These are phyloP conservation scores for Echites panduratus DNA, from an alignment of 257 asterid genomes.

Conservation along the genomic window DNA sequence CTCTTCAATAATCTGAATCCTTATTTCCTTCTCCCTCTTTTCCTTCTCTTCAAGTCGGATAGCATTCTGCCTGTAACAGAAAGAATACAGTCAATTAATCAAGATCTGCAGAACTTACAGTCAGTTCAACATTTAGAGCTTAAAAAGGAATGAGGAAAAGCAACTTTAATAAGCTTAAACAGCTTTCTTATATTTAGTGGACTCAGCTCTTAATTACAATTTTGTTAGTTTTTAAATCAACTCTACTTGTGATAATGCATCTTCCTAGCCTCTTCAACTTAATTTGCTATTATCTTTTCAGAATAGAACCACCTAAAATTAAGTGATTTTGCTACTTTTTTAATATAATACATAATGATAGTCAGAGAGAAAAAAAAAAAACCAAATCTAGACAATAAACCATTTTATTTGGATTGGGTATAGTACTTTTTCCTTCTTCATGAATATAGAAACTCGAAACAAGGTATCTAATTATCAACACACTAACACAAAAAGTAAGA, in stretches of 20 bases:
- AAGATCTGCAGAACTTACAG: background rate
- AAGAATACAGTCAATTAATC: background rate
- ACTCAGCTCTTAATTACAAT: background rate
- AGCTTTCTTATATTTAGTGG: background rate
- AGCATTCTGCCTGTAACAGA: constrained; percentile 61
- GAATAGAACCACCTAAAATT: background rate
- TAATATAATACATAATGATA: background rate
- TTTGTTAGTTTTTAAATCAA: background rate
- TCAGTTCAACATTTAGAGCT: background rate
- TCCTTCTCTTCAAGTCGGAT: constrained; percentile 96
- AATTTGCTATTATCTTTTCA: background rate
- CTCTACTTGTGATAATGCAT: background rate
- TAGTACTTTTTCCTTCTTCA: background rate
- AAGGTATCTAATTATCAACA: too few relatives aligned
- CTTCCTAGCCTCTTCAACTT: background rate
- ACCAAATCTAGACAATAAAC: background rate
- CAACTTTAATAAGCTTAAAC: background rate
- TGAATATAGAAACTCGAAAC: too few relatives aligned
- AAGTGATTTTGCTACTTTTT: background rate
- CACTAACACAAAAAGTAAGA: background rate
- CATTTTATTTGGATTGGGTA: background rate
- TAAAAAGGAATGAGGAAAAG: background rate
- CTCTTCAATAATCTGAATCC: constrained; percentile 77
- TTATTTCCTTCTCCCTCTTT: constrained; percentile 71
- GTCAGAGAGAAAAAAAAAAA: background rate